phyloP scores from a whole-genome alignment of 305 asterid genomes.

The Fraxinus latifolia region DNA sequence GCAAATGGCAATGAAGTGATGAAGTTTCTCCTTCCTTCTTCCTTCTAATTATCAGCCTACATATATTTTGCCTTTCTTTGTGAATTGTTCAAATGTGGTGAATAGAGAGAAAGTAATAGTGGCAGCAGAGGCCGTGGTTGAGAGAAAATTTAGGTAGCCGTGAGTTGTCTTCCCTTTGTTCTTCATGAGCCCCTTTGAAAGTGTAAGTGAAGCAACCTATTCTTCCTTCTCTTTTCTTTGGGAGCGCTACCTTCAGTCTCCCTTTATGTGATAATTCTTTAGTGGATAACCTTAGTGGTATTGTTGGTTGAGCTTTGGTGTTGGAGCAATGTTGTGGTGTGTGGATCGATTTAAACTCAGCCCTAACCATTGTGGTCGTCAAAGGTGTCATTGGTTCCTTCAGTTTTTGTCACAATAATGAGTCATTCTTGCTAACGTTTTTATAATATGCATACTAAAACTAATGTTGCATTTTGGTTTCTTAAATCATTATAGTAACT shows the following conservation, averaged over 20 bases:
- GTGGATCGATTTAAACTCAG: too few species aligned
- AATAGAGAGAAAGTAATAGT: not conserved
- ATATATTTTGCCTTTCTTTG: too few species aligned
- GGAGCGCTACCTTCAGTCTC: not conserved
- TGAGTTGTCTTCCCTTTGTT: not conserved
- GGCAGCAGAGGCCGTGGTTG: not conserved
- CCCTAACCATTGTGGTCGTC: too few species aligned
- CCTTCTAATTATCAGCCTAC: too few species aligned
- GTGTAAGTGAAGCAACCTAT: not conserved
- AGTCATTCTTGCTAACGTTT: not conserved
- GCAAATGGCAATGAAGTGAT: too few species aligned
- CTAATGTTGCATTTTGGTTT: not conserved
- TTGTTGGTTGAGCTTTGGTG: too few species aligned
- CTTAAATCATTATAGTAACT: too few species aligned
- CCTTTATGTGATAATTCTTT: too few species aligned
- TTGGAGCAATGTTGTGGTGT: too few species aligned
- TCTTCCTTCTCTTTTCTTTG: not conserved
- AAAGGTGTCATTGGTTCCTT: not conserved
- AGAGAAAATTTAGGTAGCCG: too few species aligned
- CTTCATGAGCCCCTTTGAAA: not conserved
- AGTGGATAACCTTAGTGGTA: too few species aligned
- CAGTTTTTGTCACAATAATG: not conserved
- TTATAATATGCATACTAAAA: not conserved
- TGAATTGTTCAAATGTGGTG: not conserved
- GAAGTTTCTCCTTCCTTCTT: too few species aligned